Percentiles rank a stretch among this genome's conserved stretches.
phyloP scores from a whole-genome alignment of 1,139 yeast genomes.

The Yamadazyma jaroonii region DNA sequence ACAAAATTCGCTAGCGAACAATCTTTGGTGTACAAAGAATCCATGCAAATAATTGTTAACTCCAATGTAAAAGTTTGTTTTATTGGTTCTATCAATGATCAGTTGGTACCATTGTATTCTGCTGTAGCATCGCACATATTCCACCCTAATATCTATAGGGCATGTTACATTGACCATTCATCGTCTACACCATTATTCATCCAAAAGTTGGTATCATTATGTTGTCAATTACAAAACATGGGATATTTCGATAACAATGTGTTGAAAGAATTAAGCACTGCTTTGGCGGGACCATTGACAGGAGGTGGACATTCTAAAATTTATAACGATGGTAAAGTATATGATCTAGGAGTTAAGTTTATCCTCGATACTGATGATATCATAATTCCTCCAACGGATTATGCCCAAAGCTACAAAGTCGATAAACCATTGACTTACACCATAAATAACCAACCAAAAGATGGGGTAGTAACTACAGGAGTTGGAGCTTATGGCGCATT shows the following conservation, averaged over 20 bases:
- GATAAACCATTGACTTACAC: background rate
- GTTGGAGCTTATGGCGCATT: constrained; percentile 19
- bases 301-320: constrained; percentile 94
- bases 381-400: constrained; percentile 31
- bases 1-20: constrained; percentile 73
- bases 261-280: constrained; percentile 74
- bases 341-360: constrained; percentile 73
- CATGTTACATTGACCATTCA: constrained; percentile 79
- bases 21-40: constrained; percentile 66
- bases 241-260: constrained; percentile 76
- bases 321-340: constrained; percentile 82
- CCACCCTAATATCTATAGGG: constrained; percentile 88
- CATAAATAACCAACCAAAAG: constrained; percentile 4
- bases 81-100: constrained; percentile 72
- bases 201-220: constrained; percentile 42
- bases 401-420: constrained; percentile 7
- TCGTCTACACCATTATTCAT: constrained; percentile 48
- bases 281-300: constrained; percentile 85
- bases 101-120: constrained; percentile 55
- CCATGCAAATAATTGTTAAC: constrained; percentile 60
- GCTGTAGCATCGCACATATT: constrained; percentile 77
- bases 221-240: constrained; percentile 54
- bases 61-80: constrained; percentile 76
- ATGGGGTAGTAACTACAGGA: constrained; percentile 20
- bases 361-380: constrained; percentile 72